A percentile compares a stretch with the other conserved stretches of the same genome.
Evolutionary conservation across 371 early-diverging fungal species (phyloP).

Genomic region (Vairimorpha ceranae): DNA sequence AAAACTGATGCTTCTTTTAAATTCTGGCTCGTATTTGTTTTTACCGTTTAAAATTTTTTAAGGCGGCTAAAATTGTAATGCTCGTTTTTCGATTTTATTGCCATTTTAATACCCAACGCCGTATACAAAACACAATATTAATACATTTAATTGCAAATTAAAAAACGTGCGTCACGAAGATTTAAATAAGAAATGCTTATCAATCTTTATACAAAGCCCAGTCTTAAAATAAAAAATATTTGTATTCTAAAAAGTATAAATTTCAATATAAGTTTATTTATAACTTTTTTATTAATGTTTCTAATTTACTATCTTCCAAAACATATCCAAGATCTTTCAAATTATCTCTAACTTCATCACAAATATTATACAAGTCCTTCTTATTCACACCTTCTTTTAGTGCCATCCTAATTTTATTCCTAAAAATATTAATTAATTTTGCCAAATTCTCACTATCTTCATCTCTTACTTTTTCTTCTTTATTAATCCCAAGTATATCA

Average conservation of each 20-base stretch:
- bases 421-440: constrained; percentile 46
- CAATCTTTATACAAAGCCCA: too few species aligned
- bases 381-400: constrained; percentile 33
- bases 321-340: constrained; percentile 50
- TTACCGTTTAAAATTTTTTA: too few species aligned
- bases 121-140: too few species aligned
- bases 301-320: constrained; percentile 57
- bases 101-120: too few species aligned
- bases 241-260: neutral
- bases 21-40: too few species aligned
- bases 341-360: constrained; percentile 57
- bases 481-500: constrained; percentile 45
- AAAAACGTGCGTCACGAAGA: too few species aligned
- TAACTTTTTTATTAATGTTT: constrained; percentile 47
- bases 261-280: neutral
- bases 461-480: neutral
- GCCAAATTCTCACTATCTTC: constrained; percentile 27
- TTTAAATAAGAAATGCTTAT: too few species aligned
- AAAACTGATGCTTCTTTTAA: too few species aligned
- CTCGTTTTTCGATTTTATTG: too few species aligned
- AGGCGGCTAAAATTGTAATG: too few species aligned
- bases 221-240: too few species aligned
- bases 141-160: too few species aligned
- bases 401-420: constrained; percentile 51
- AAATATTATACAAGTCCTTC: constrained; percentile 44